Conservation (phyloP, 2,329 filamentous ascomycete genomes). For the Phyllosticta capitalensis region DNA sequence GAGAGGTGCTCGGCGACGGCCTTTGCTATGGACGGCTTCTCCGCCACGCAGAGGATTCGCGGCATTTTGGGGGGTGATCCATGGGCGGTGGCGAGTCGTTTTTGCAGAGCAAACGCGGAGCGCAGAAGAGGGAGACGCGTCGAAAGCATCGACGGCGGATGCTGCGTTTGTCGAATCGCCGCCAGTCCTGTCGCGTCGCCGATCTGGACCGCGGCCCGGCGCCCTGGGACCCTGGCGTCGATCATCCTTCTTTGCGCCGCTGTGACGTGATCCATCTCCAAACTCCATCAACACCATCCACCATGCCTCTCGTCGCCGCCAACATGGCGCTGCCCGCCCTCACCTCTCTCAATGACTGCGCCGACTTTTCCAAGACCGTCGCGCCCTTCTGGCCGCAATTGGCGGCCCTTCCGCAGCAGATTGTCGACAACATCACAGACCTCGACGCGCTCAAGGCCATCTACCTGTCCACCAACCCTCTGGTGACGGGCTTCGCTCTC, state of each 20-base stretch:
- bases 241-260: not conserved
- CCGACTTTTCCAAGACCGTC: conserved; percentile 65
- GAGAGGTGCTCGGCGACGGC: conserved; percentile 84
- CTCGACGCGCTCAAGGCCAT: conserved; percentile 55
- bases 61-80: conserved; percentile 20
- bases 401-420: conserved; percentile 32
- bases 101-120: not conserved
- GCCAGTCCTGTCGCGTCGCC: conserved; percentile 2
- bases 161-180: conserved; percentile 2
- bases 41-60: conserved; percentile 65
- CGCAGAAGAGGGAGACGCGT: not conserved
- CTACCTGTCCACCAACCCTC: conserved; percentile 78
- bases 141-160: not conserved
- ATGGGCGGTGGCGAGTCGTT: not conserved
- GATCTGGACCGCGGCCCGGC: not conserved
- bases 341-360: conserved; percentile 61
- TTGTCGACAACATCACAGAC: conserved; percentile 49
- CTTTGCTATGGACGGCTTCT: conserved; percentile 92
- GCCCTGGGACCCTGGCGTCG: conserved; percentile 5
- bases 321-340: conserved; percentile 62
- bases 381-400: conserved; percentile 65
- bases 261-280: conserved; percentile 7
- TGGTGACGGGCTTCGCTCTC: conserved; percentile 64
- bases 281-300: not conserved
- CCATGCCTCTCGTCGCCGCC: conserved; percentile 2